Conservation (phyloP, 176 grass and related monocot genomes). For the Carex pumila region DNA sequence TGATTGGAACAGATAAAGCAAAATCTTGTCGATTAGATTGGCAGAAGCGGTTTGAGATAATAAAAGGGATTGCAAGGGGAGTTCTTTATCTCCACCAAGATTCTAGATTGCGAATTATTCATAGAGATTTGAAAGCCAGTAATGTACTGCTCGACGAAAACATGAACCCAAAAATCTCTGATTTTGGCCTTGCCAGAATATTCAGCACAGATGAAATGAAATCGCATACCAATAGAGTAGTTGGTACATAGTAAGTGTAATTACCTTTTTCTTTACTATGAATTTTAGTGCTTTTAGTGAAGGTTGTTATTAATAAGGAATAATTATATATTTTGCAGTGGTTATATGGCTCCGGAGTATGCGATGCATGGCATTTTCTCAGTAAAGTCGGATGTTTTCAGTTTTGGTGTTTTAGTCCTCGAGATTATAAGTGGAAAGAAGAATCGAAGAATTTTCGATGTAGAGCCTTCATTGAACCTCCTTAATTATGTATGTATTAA, state of each 20-base stretch:
- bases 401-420: slow-evolving; percentile 71
- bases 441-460: slow-evolving; percentile 33
- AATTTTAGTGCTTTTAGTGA: neutral
- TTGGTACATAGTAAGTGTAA: slow-evolving; percentile 78
- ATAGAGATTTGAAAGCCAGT: slow-evolving; percentile 81
- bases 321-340: slow-evolving; percentile 27
- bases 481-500: slow-evolving; percentile 40
- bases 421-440: slow-evolving; percentile 72
- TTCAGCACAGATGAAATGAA: slow-evolving; percentile 47
- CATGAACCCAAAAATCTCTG: slow-evolving; percentile 92
- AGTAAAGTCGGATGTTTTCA: slow-evolving; percentile 80
- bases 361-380: slow-evolving; percentile 81
- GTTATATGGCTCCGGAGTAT: slow-evolving; percentile 93
- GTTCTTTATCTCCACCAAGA: slow-evolving; percentile 85
- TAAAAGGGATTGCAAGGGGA: slow-evolving; percentile 64
- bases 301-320: neutral
- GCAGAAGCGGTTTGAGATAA: slow-evolving; percentile 60
- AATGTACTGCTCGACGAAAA: slow-evolving; percentile 74
- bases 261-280: neutral
- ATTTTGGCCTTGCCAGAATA: slow-evolving; percentile 82
- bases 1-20: slow-evolving; percentile 35
- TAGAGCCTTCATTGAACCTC: slow-evolving; percentile 30
- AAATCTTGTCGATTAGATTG: slow-evolving; percentile 39
- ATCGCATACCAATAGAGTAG: slow-evolving; percentile 53
- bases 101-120: slow-evolving; percentile 78